phyloP scores from a whole-genome alignment of 164 flowering plant genomes.

The Annona cherimola region DNA sequence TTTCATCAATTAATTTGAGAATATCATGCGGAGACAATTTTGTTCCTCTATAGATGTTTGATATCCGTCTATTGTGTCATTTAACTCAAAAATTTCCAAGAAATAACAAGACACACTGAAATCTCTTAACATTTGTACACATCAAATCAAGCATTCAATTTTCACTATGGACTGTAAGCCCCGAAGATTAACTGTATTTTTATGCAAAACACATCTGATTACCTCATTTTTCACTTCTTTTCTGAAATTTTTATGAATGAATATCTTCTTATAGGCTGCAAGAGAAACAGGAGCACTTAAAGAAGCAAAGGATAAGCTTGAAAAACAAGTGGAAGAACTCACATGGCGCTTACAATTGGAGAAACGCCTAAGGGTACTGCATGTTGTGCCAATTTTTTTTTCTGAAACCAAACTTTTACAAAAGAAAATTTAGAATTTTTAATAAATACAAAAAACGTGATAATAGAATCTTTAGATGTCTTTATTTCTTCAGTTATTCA shows the following conservation, averaged over 20 bases:
- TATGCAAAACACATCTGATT: neutral
- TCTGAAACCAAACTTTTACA: neutral
- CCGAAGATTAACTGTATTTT: neutral
- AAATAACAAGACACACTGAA: neutral
- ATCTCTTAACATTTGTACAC: neutral
- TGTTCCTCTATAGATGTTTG: neutral
- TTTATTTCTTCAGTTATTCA: neutral
- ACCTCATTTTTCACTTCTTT: neutral
- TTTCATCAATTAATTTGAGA: no score
- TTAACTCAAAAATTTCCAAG: neutral
- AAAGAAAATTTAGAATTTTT: no score
- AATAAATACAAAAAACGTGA: neutral
- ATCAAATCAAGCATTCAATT: neutral
- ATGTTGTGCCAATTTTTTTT: conserved; percentile 1
- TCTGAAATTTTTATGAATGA: neutral
- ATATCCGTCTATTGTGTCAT: neutral
- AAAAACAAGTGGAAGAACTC: conserved; percentile 81
- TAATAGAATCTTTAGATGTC: neutral
- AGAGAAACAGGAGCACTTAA: conserved; percentile 94
- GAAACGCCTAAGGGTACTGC: conserved; percentile 74
- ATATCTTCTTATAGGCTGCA: conserved; percentile 50
- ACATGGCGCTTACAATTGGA: conserved; percentile 89
- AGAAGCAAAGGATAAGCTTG: conserved; percentile 95
- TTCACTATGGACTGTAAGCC: neutral
- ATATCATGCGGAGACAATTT: no score